Conservation (phyloP, 1,139 yeast genomes). For the Arxiozyma heterogenica region DNA sequence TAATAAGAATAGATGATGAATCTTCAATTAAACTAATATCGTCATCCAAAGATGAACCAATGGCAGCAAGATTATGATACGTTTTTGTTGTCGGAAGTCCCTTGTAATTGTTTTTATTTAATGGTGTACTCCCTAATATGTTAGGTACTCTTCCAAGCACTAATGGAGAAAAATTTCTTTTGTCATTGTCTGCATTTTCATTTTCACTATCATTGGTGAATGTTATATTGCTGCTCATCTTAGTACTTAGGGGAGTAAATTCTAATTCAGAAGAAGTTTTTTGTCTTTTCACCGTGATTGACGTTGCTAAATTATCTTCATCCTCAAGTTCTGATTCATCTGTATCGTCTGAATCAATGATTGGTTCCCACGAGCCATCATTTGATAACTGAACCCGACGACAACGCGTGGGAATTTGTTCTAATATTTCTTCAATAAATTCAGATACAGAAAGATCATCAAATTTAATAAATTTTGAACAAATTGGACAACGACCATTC, state of each 20-base stretch:
- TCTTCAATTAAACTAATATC: background rate
- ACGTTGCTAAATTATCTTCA: background rate
- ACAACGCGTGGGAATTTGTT: conserved; percentile 37
- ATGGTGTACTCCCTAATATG: conserved; percentile 3
- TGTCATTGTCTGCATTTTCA: background rate
- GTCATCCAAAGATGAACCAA: background rate
- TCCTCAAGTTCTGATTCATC: background rate
- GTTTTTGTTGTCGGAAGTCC: background rate
- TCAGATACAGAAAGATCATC: conserved; percentile 55
- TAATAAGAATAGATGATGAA: background rate
- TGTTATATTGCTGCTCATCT: background rate
- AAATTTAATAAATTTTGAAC: conserved; percentile 38
- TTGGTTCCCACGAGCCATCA: conserved; percentile 52
- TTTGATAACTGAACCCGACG: conserved; percentile 47
- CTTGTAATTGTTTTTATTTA: conserved; percentile 2
- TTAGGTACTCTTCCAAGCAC: conserved; percentile 5
- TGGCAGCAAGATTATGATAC: background rate
- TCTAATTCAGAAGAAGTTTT: background rate
- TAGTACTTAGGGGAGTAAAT: background rate
- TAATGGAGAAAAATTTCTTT: background rate
- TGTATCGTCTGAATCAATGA: conserved; percentile 4
- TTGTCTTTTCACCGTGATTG: background rate
- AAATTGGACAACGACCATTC: conserved; percentile 62
- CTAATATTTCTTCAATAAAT: conserved; percentile 45
- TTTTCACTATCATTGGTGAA: background rate